Evolutionary conservation across 495 filamentous ascomycete species (phyloP), one percentile per base, ranked within the genome.

Genomic region (Lasiosphaeriaceae sp.): DNA sequence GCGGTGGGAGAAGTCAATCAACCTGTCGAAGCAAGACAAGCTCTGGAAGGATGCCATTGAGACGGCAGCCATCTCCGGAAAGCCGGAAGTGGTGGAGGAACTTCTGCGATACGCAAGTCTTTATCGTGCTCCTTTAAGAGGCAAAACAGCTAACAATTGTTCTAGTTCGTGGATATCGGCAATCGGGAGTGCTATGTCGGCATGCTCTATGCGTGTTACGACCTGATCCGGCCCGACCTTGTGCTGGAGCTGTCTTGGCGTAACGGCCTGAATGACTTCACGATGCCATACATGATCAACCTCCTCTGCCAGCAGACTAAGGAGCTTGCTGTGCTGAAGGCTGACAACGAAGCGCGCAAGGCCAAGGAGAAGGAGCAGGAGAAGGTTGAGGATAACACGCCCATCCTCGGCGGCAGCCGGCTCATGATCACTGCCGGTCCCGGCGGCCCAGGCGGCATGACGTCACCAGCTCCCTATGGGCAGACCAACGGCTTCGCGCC

Each of bases 261-360:
- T 63, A 80, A 95, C 71, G 90, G 92, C 52, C 86, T 99, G 35
- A 85, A 87, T 59, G 95, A 99, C 79, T 97, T 95, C 77, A 95
- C 93, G 54, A 97, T 99, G 95, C 95, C 95, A 16, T 99, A 92
- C 79, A 95, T 99, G 91, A 97, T 99, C 81, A 97, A 97, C 78
- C 86, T 92, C 73, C 81, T 97, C 64, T 87, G 84, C 72, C 90
- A 96, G 71, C 92, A 97, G 72, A 90, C 90, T 50, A 84, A 86
- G 29, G 86, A 93, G 20, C 87, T 99, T 60, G 85, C 90, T 58
- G 73, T 74, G 54, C 82, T 99, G 34, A 93, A 93, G 81, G 90
- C 89, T 60, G 95, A 99, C 76, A 97, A 97, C 69, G 95, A 99
- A 70, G 92, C 95, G 69, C 90, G 95, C 66, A 99, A 97, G 80